Conservation (phyloP, 306 rosid genomes). For the Mucuna pruriens region DNA sequence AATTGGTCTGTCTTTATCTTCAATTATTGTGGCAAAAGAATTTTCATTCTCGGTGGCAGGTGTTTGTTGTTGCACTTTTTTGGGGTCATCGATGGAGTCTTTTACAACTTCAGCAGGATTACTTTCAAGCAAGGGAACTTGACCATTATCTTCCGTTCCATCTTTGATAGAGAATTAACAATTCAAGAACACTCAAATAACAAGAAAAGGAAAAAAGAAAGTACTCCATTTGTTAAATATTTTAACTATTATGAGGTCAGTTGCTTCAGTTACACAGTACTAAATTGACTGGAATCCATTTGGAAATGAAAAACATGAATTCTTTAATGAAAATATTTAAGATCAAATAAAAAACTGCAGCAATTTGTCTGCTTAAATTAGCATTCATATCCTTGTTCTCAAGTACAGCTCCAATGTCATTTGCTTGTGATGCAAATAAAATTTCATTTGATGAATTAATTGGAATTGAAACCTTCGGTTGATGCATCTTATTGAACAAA, state of each 20-base stretch:
- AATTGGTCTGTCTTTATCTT: slow-evolving; percentile 25
- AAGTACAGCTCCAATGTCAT: slow-evolving; percentile 34
- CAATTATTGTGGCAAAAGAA: slow-evolving; percentile 16
- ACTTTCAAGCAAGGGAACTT: slow-evolving; percentile 32
- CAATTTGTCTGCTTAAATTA: slow-evolving; percentile 38
- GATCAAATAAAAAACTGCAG: neutral
- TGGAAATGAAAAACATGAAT: neutral
- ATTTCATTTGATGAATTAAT: slow-evolving; percentile 31
- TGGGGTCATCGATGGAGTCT: slow-evolving; percentile 12
- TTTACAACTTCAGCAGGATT: slow-evolving; percentile 34
- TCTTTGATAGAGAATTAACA: slow-evolving; percentile 28
- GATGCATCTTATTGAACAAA: slow-evolving; percentile 21
- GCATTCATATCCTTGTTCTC: slow-evolving; percentile 39
- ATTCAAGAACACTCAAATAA: neutral
- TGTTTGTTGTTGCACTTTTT: slow-evolving; percentile 34
- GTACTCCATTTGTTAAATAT: neutral
- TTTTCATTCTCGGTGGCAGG: slow-evolving; percentile 18
- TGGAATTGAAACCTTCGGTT: neutral
- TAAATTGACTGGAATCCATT: neutral
- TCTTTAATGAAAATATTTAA: no score
- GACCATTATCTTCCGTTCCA: slow-evolving; percentile 33
- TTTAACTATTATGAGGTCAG: neutral
- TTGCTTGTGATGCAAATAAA: slow-evolving; percentile 44
- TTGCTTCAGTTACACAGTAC: slow-evolving; percentile 13
- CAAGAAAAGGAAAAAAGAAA: neutral